Conservation (phyloP, 495 filamentous ascomycete species). For the Penicillium flavigenum region DNA sequence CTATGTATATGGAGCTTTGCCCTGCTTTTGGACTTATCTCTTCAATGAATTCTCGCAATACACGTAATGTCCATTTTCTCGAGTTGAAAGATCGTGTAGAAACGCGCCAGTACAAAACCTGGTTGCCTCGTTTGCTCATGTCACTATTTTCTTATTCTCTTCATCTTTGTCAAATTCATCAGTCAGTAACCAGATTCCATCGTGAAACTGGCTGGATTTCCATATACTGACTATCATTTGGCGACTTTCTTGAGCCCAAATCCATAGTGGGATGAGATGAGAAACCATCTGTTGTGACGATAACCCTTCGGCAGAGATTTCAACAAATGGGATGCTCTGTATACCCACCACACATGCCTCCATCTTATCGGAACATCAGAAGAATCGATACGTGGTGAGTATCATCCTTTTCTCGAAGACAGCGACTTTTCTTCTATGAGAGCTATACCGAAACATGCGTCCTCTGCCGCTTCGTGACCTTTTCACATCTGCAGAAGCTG, state of each 20-base stretch:
- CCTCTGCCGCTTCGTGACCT: neutral
- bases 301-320: neutral
- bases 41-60: neutral
- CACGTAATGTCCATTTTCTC: neutral
- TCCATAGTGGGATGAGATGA: neutral
- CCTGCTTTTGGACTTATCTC: too few relatives aligned
- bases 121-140: neutral
- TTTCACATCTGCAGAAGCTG: neutral
- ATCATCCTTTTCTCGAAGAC: neutral
- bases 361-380: neutral
- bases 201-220: neutral
- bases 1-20: too few relatives aligned
- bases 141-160: neutral
- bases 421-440: neutral
- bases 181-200: neutral
- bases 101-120: neutral
- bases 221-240: neutral
- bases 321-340: neutral
- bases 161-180: neutral
- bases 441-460: neutral
- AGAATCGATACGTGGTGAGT: neutral
- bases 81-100: neutral
- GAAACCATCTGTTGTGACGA: neutral
- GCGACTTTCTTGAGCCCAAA: neutral
- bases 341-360: neutral